Evolutionary conservation across 2,329 filamentous ascomycete species (phyloP), one percentile per base, ranked within the genome.

Genomic region (Xylariaceae sp.): DNA sequence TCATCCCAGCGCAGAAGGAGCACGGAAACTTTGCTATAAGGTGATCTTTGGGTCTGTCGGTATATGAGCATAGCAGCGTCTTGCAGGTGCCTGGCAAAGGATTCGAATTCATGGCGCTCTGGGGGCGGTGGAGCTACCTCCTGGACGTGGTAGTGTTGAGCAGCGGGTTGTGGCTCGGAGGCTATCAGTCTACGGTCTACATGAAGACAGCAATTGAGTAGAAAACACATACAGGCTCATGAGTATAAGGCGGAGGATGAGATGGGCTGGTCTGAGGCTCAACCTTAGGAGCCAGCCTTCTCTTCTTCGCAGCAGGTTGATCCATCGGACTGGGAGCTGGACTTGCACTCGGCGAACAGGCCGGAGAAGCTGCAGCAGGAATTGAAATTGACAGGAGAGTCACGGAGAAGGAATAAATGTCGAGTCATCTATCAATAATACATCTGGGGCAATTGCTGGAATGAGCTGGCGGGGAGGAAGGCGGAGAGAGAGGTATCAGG

Each of bases 41-140:
- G 72, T 3, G 71, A 69, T 43, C 71, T 72, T 55, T 81, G 76
- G 34, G 76, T 77, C 62, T 82, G 79, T 48, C 76, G 72, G 57
- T 81, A 78, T 51, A 84, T 81, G 54, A 81, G 68, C 73, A 82
- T 81, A 49, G 80, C 79, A 37, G 79, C 80, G 71, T 83, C 80
- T 57, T 84, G 80, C 34, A 84, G 71, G 64, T 84, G 80, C 35
- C 79, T 73, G 45, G 79, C 80, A 57, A 83, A 83, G 39, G 77
- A 73, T 61, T 83, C 80, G 63, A 83, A 84, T 54, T 83, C 79
- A 62, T 78, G 72, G 50, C 76, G 72, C 53, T 79, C 72, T 8
- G 56, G 55, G 28, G 59, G 53, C 34, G 57, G 58, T 34, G 56
- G 59, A 34, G 55, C 50, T 12, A 43, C 47, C 19, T 62, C 57